Evolutionary conservation across 2,329 filamentous ascomycete species (phyloP), one percentile per base, ranked within the genome.

Genomic region (Sordariomycetes sp.): DNA sequence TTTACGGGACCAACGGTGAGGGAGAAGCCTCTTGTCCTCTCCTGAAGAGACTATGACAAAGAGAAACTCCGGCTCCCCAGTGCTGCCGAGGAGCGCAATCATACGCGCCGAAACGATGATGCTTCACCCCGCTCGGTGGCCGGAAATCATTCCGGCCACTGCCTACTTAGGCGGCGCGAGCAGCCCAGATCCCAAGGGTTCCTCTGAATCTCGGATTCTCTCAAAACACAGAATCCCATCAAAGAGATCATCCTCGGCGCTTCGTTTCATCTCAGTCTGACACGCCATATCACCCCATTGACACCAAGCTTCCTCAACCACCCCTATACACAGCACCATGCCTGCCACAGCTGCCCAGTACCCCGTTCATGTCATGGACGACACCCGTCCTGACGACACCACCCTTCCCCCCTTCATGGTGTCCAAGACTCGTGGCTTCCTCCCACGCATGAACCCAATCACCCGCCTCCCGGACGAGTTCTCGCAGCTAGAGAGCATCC

Each of bases 371-470:
- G 80, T 89, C 71, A 76, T 89, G 51, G 73, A 77, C 59, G 85
- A 88, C 72, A 79, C 83, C 60, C 76, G 72, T 68, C 82, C 84
- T 1, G 71, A 83, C 60, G 83, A 89, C 70, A 79, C 68, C 58
- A 79, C 82, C 51, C 75, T 89, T 32, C 85, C 85, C 6, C 83
- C 87, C 64, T 92, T 92, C 76, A 89, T 90, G 83, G 87, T 91
- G 46, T 90, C 87, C 52, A 89, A 83, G 24, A 81, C 82, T 3
- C 78, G 87, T 59, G 88, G 88, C 56, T 93, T 91, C 70, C 77
- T 93, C 37, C 88, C 88, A 14, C 81, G 88, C 16, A 77, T 78
- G 69, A 76, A 86, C 62, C 84, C 84, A 52, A 73, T 86, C 63
- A 74, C 77, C 55, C 70, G 77, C 11, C 81, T 96, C 0, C 91